phyloP scores from a whole-genome alignment of 805 yeast species.

The Brettanomyces anomalus region DNA sequence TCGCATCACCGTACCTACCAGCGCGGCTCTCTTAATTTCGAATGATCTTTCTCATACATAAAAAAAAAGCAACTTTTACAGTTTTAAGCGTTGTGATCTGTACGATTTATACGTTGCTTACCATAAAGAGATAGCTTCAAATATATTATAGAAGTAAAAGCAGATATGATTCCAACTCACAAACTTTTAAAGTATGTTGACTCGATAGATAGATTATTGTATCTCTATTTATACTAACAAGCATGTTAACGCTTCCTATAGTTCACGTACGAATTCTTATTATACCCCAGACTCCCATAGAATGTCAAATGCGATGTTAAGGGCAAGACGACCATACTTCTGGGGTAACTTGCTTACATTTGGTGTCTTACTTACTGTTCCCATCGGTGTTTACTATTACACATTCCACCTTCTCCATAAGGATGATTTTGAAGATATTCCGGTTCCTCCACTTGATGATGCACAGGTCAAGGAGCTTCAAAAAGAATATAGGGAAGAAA shows the following conservation, averaged over 20 bases:
- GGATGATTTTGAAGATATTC: slow-evolving; percentile 87
- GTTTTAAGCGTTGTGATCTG: too few species aligned
- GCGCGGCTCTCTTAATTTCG: too few species aligned
- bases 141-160: too few species aligned
- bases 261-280: slow-evolving; percentile 16
- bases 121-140: too few species aligned
- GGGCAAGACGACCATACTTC: slow-evolving; percentile 86
- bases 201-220: not conserved
- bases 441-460: slow-evolving; percentile 85
- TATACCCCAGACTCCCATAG: slow-evolving; percentile 39
- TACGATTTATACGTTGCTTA: too few species aligned
- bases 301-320: slow-evolving; percentile 88
- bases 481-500: slow-evolving; percentile 55
- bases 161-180: too few species aligned
- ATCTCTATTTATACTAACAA: not conserved
- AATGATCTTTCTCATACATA: too few species aligned
- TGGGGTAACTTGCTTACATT: slow-evolving; percentile 64
- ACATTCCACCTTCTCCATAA: slow-evolving; percentile 58
- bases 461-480: slow-evolving; percentile 64
- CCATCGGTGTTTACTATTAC: slow-evolving; percentile 57
- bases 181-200: too few species aligned
- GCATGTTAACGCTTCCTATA: not conserved
- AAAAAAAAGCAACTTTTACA: too few species aligned
- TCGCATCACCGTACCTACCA: too few species aligned
- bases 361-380: slow-evolving; percentile 48